Base-by-base conservation (phyloP, 768 basidiomycete genomes). In the Russula brevipes region DNA sequence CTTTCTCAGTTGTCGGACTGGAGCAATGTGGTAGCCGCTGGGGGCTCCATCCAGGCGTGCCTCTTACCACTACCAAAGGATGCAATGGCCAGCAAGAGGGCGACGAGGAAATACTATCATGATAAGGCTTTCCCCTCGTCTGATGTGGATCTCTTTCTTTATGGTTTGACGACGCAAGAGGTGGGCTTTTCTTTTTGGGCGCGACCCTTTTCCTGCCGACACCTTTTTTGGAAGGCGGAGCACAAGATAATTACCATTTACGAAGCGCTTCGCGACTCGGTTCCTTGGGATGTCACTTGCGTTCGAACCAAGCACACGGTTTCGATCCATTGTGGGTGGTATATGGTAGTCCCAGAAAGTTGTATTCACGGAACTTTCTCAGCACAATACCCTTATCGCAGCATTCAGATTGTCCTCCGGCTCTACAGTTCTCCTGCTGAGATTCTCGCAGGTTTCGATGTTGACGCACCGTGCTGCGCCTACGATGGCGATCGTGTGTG, bases 211-310 rank as follows among this genome's bases (percentile, higher is more conserved):
- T 31, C 49, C 42, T 16, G 46, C 35, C 17, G 12, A 63, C 38
- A 9, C 7, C 1, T 17, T 33, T 31, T 36, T 57, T n/a, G 50
- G 81, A 30, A 67, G 80, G 85, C 85, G 0, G 84, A 86, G 67
- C 77, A 72, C 56, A 86, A 85, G 76, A 84, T 85, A 65, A 73
- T 78, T 54, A 63, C 73, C 38, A 85, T 86, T 38, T 86, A 83
- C 66, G 82, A 85, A 66, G 85, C 85, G 5, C 82, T 87, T 30
- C 76, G 84, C 24, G 83, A 86, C 69, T 83, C 84, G 10, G 80
- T 86, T 41, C 84, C 84, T 33, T 86, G 85, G 85, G 85, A 86
- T 69, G 82, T 84, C 16, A 85, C 84, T 35, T 85, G 84, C 55
- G 80, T 87, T 60, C 80, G 85, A 45, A 84, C 84, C 60, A 86